Conservation (phyloP, 2,329 filamentous ascomycete species). For the Cladosporium cucumerinum region DNA sequence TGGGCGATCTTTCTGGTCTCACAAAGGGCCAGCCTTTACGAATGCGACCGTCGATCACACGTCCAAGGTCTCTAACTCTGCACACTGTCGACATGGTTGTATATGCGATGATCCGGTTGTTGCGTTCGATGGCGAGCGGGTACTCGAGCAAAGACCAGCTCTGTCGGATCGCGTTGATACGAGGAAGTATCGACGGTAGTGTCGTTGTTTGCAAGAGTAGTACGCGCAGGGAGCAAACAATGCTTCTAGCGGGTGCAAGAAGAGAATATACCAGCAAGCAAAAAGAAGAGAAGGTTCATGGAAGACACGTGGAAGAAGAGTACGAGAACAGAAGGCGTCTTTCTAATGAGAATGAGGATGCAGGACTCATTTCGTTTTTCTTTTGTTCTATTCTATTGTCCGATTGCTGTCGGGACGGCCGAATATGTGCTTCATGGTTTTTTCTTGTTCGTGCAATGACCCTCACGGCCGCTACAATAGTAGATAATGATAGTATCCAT, state of each 20-base stretch:
- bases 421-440: conserved; percentile 2
- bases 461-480: neutral
- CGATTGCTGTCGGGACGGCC: conserved; percentile 1
- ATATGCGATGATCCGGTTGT: neutral
- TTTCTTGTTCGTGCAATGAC: neutral
- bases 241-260: neutral
- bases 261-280: neutral
- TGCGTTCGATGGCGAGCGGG: neutral
- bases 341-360: neutral
- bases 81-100: neutral
- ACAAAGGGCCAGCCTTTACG: neutral
- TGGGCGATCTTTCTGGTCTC: neutral
- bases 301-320: neutral
- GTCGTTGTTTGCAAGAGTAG: neutral
- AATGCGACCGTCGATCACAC: neutral
- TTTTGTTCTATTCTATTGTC: conserved; percentile 7
- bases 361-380: conserved; percentile 5
- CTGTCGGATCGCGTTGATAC: neutral
- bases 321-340: neutral
- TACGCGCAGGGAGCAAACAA: neutral
- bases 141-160: conserved; percentile 5
- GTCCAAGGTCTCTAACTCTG: neutral
- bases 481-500: conserved; percentile 5
- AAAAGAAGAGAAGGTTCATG: neutral
- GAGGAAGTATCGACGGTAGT: neutral